These are phyloP conservation scores for Arthroderma sp. DNA, from an alignment of 2,329 filamentous ascomycete genomes.

Conservation along the genomic window DNA sequence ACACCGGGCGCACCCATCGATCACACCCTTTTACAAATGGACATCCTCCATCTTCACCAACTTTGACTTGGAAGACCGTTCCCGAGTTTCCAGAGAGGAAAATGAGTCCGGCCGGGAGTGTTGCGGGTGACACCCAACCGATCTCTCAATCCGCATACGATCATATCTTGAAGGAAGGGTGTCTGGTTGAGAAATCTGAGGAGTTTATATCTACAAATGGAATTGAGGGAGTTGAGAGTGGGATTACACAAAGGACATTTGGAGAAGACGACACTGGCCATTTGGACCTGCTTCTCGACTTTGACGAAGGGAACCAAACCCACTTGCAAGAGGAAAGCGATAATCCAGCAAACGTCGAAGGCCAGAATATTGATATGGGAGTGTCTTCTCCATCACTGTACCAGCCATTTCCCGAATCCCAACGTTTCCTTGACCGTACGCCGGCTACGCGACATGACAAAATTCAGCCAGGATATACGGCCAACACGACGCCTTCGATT, in stretches of 20 bases:
- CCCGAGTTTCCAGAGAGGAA: constrained; percentile 15
- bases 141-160: constrained; percentile 34
- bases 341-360: constrained; percentile 51
- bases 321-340: constrained; percentile 47
- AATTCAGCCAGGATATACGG: constrained; percentile 5
- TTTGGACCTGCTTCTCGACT: constrained; percentile 29
- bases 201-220: background rate
- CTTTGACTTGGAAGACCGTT: constrained; percentile 11
- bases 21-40: background rate
- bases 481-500: constrained; percentile 23
- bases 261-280: constrained; percentile 31
- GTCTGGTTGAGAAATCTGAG: constrained; percentile 10
- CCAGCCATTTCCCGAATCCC: constrained; percentile 34
- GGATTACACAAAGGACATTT: constrained; percentile 26
- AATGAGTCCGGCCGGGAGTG: constrained; percentile 23
- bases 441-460: constrained; percentile 27
- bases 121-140: constrained; percentile 30
- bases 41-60: constrained; percentile 5
- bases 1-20: constrained; percentile 1
- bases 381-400: constrained; percentile 26
- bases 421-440: constrained; percentile 31
- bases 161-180: constrained; percentile 25
- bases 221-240: constrained; percentile 13
- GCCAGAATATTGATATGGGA: constrained; percentile 22
- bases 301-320: background rate